These are phyloP conservation scores for Discostella pseudostelligera DNA, from an alignment of 108 stramenopile genomes.

Conservation along the genomic window DNA sequence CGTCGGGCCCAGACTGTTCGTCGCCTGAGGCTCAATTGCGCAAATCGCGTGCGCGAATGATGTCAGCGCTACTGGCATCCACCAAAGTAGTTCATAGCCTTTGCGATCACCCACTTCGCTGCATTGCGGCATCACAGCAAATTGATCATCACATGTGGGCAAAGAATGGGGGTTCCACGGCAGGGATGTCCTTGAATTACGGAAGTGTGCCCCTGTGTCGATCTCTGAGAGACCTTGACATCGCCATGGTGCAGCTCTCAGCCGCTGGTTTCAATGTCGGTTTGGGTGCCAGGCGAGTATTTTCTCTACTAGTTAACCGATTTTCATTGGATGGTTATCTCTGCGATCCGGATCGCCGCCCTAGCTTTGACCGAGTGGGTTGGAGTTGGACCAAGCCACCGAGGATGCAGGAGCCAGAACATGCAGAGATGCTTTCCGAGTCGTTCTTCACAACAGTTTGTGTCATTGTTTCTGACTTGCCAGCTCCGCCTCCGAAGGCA, in stretches of 20 bases:
- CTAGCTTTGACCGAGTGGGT: constrained; percentile 36
- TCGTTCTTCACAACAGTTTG: constrained; percentile 83
- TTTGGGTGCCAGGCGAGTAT: constrained; percentile 79
- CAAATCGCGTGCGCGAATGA: constrained; percentile 60
- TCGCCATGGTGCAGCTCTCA: constrained; percentile 83
- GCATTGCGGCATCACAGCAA: constrained; percentile 83
- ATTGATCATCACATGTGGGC: constrained; percentile 88
- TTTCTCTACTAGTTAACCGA: constrained; percentile 67
- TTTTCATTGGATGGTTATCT: constrained; percentile 85
- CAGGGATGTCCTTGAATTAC: constrained; percentile 87
- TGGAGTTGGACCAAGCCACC: constrained; percentile 90
- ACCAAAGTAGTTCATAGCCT: constrained; percentile 86
- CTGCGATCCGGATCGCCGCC: constrained; percentile 79
- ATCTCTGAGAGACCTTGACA: constrained; percentile 81
- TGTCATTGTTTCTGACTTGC: constrained; percentile 83
- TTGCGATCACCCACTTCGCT: constrained; percentile 86
- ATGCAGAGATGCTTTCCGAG: constrained; percentile 77
- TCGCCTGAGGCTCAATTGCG: constrained; percentile 76
- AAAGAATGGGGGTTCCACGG: constrained; percentile 78
- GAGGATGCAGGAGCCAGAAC: constrained; percentile 77
- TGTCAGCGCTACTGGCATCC: constrained; percentile 78
- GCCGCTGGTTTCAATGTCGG: constrained; percentile 81
- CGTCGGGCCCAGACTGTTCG: constrained; percentile 81
- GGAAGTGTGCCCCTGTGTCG: constrained; percentile 81
- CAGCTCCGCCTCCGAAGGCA: constrained; percentile 74